phyloP scores from a whole-genome alignment of 305 asterid genomes.

The Fraxinus sp. region DNA sequence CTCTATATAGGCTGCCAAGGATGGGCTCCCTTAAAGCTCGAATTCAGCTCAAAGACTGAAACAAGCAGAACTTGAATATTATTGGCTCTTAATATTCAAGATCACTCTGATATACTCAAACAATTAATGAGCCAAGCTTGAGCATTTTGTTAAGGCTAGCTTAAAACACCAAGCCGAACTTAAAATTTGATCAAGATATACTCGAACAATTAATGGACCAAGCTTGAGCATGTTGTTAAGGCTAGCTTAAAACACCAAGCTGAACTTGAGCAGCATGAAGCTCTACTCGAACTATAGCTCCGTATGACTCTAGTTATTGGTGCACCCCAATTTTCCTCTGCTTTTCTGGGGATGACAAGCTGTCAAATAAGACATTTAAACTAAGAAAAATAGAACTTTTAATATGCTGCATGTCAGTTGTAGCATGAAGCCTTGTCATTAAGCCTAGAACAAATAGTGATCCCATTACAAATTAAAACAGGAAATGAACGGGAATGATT shows the following conservation, averaged over 20 bases:
- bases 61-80: background rate
- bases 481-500: background rate
- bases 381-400: background rate
- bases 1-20: background rate
- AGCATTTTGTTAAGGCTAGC: background rate
- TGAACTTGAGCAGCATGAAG: background rate
- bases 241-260: background rate
- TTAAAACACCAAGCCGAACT: background rate
- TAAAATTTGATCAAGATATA: background rate
- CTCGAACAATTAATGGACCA: background rate
- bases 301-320: background rate
- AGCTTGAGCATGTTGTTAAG: background rate
- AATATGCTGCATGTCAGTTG: background rate
- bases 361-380: background rate
- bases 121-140: background rate
- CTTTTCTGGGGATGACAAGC: background rate
- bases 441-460: background rate
- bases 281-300: background rate
- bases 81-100: background rate
- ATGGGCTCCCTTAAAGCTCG: background rate
- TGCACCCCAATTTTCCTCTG: background rate
- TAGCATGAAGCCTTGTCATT: background rate
- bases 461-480: background rate
- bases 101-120: background rate
- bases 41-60: background rate